These are phyloP conservation scores for Puccinia brachypodii DNA, from an alignment of 1,284 basidiomycete species.

Conservation along the genomic window DNA sequence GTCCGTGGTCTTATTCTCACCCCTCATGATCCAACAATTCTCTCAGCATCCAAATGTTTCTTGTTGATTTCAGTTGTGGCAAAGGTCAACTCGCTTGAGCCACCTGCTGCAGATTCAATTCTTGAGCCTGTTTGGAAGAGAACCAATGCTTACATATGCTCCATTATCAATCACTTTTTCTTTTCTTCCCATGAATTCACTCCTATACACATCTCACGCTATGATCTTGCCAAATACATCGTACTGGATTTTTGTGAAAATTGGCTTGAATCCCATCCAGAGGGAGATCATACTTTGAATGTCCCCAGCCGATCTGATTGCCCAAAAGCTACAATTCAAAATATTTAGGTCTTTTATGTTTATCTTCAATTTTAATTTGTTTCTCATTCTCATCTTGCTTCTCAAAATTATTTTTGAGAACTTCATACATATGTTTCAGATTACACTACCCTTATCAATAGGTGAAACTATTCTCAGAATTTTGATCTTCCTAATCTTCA, in stretches of 20 bases:
- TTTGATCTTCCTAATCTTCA: too few relatives aligned
- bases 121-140: constrained; percentile 13
- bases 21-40: background rate
- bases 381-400: too few relatives aligned
- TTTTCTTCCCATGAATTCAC: background rate
- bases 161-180: background rate
- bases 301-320: too few relatives aligned
- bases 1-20: background rate
- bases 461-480: too few relatives aligned
- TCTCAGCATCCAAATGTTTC: background rate
- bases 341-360: too few relatives aligned
- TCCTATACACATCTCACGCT: background rate
- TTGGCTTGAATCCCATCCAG: too few relatives aligned
- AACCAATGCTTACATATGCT: constrained; percentile 11
- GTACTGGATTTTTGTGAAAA: background rate
- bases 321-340: too few relatives aligned
- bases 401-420: too few relatives aligned
- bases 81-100: background rate
- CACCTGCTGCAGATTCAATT: background rate
- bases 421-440: too few relatives aligned
- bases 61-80: background rate
- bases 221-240: constrained; percentile 4
- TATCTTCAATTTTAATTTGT: too few relatives aligned
- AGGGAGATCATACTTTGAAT: too few relatives aligned
- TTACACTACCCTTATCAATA: too few relatives aligned